Evolutionary conservation across 2,329 filamentous ascomycete genomes (phyloP).

Genomic region (Neofusicoccum cordaticola): DNA sequence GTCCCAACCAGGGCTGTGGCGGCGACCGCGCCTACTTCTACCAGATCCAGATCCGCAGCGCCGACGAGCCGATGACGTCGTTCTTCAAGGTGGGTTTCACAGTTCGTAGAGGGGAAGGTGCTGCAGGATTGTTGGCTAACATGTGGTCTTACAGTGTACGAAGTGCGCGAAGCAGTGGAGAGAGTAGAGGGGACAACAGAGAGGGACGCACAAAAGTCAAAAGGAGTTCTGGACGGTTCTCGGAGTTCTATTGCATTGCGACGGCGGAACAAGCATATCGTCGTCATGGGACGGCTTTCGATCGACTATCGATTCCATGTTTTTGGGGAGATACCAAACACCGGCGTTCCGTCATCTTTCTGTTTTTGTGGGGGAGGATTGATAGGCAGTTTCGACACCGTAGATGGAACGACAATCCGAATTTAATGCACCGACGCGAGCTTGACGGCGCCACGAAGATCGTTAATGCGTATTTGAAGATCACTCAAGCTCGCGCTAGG

Average conservation of each 20-base stretch:
- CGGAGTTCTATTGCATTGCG: not conserved
- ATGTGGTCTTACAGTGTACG: constrained; percentile 33
- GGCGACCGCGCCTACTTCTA: constrained; percentile 88
- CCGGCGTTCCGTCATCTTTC: not conserved
- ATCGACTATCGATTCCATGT: not conserved
- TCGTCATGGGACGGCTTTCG: not conserved
- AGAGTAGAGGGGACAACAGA: constrained; percentile 27
- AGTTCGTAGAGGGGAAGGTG: not conserved
- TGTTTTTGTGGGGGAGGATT: not conserved
- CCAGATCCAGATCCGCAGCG: constrained; percentile 95
- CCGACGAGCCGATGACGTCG: constrained; percentile 96
- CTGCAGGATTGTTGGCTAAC: not conserved
- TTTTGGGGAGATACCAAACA: not conserved
- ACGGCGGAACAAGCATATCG: not conserved
- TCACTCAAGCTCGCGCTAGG: not conserved
- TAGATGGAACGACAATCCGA: not conserved
- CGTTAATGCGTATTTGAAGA: constrained; percentile 5
- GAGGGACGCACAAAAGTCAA: not conserved
- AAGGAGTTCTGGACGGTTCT: not conserved
- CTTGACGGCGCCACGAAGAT: not conserved
- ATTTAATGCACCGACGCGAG: constrained; percentile 1
- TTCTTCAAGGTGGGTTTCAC: constrained; percentile 72
- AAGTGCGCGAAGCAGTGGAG: constrained; percentile 46
- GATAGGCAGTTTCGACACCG: not conserved
- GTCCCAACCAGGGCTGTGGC: constrained; percentile 74